These are phyloP conservation scores for Rhodotorula sphaerocarpa DNA, from an alignment of 768 basidiomycete genomes.

Conservation along the genomic window DNA sequence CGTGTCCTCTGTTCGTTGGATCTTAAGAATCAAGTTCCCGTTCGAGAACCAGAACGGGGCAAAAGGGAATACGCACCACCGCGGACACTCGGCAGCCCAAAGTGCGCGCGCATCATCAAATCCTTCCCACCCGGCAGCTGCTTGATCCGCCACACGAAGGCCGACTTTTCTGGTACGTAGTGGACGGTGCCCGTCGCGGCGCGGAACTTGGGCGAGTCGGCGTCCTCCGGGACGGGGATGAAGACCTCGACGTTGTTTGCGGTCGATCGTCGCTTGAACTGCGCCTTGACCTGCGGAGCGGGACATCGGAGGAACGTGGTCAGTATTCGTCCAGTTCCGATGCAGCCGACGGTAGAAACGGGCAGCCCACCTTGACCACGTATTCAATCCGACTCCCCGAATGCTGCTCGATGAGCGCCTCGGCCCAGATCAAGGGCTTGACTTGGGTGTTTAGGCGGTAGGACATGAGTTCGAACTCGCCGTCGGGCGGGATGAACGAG, in stretches of 20 bases:
- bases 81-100: slow-evolving; percentile 86
- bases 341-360: neutral
- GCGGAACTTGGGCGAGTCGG: slow-evolving; percentile 93
- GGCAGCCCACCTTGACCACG: slow-evolving; percentile 61
- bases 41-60: neutral
- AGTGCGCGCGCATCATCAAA: slow-evolving; percentile 96
- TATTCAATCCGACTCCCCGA: slow-evolving; percentile 86
- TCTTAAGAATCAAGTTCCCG: no score
- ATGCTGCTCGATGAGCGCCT: slow-evolving; percentile 91
- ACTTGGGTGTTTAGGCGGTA: slow-evolving; percentile 83
- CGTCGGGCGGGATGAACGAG: slow-evolving; percentile 97
- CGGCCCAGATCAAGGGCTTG: slow-evolving; percentile 95
- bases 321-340: no score
- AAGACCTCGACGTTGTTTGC: slow-evolving; percentile 98
- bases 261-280: slow-evolving; percentile 91
- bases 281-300: slow-evolving; percentile 56
- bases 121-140: slow-evolving; percentile 91
- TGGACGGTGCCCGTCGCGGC: slow-evolving; percentile 91
- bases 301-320: no score
- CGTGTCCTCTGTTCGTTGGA: slow-evolving; percentile 57
- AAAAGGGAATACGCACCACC: slow-evolving; percentile 61
- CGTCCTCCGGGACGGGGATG: slow-evolving; percentile 98
- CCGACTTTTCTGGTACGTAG: slow-evolving; percentile 94
- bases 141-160: slow-evolving; percentile 99
- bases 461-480: slow-evolving; percentile 97